Percentiles rank a stretch among this genome's conserved stretches.
Evolutionary conservation across 495 filamentous ascomycete species (phyloP).

Genomic region (Darksidea phi): DNA sequence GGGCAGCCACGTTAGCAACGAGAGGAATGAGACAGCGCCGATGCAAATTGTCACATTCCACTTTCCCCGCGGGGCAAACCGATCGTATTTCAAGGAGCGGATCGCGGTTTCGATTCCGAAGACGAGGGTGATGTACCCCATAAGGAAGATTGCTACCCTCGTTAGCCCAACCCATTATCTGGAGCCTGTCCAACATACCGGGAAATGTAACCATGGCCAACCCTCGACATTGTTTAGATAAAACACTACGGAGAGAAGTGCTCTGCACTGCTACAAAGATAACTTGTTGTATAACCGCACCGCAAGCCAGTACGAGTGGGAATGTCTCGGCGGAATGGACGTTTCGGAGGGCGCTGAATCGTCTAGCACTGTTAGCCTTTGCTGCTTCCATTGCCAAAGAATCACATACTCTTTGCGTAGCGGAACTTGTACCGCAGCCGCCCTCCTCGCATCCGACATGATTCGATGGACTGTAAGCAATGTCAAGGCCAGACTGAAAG

Average conservation of each 20-base stretch:
- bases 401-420: conserved; percentile 25
- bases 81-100: conserved; percentile 18
- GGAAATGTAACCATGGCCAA: conserved; percentile 35
- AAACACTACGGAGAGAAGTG: conserved; percentile 32
- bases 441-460: conserved; percentile 32
- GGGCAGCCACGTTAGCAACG: conserved; percentile 34
- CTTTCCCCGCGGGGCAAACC: conserved; percentile 35
- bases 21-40: conserved; percentile 15
- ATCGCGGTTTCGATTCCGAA: conserved; percentile 37
- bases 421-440: conserved; percentile 23
- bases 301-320: conserved; percentile 36
- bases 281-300: conserved; percentile 35
- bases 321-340: conserved; percentile 37
- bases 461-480: conserved; percentile 32
- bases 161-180: neutral
- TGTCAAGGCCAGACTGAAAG: conserved; percentile 33
- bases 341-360: conserved; percentile 23
- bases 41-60: conserved; percentile 36
- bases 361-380: conserved; percentile 20
- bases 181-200: conserved; percentile 16
- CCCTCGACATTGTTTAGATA: conserved; percentile 28
- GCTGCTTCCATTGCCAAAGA: neutral
- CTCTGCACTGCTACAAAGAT: conserved; percentile 37
- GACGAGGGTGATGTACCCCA: conserved; percentile 31
- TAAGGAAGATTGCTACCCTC: conserved; percentile 32